Conservation (phyloP, 179 eudicot genomes). For the Carnegiea gigantea region DNA sequence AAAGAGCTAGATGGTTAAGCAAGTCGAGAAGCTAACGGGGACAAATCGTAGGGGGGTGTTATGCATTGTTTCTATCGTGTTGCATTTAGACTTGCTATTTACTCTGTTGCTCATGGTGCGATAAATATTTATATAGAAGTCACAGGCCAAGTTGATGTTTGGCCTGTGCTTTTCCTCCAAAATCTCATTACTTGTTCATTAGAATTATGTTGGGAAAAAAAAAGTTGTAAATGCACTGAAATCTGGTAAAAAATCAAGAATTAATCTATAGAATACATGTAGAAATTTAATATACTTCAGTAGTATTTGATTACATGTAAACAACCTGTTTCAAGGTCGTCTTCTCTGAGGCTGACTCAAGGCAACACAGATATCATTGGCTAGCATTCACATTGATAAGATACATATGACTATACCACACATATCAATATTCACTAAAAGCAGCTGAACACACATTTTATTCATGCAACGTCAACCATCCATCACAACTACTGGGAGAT, state of each 20-base stretch:
- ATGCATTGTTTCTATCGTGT: neutral
- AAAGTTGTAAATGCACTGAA: too few relatives aligned
- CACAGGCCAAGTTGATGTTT: too few relatives aligned
- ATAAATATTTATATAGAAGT: too few relatives aligned
- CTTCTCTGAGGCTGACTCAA: neutral
- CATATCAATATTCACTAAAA: neutral
- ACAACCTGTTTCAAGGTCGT: neutral
- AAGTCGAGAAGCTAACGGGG: neutral
- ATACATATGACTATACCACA: neutral
- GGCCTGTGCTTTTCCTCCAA: too few relatives aligned
- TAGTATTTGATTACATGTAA: too few relatives aligned
- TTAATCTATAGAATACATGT: too few relatives aligned
- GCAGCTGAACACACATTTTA: constrained; percentile 8
- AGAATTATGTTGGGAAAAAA: too few relatives aligned
- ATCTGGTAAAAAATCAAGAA: too few relatives aligned
- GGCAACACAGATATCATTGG: neutral
- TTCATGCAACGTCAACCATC: constrained; percentile 19
- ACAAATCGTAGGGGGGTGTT: neutral
- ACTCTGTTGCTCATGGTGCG: too few relatives aligned
- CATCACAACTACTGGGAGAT: constrained; percentile 6
- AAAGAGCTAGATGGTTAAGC: neutral
- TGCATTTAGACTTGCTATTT: too few relatives aligned
- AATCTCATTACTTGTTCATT: too few relatives aligned
- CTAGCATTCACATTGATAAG: neutral
- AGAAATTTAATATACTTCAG: too few relatives aligned